These are phyloP conservation scores for Penstemon davidsonii DNA, from an alignment of 257 asterid species.

Conservation along the genomic window DNA sequence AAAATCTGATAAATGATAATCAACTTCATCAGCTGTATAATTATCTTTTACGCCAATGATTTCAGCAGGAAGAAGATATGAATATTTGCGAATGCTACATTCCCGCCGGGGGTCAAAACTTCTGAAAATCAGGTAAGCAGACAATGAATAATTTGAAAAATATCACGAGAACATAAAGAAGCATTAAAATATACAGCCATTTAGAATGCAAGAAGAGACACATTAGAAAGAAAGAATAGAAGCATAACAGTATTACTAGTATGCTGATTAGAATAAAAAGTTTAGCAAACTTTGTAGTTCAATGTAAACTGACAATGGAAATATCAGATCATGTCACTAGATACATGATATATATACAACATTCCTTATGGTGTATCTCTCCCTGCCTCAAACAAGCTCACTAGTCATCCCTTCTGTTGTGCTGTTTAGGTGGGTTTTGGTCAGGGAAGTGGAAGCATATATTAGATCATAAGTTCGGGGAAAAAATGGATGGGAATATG, in stretches of 20 bases:
- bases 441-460: background rate
- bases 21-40: constrained; percentile 57
- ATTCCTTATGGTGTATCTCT: background rate
- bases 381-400: background rate
- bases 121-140: constrained; percentile 45
- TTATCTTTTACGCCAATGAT: constrained; percentile 68
- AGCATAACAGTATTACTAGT: constrained; percentile 2
- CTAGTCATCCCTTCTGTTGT: background rate
- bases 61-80: constrained; percentile 89
- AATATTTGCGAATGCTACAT: constrained; percentile 77
- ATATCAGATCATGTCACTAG: background rate
- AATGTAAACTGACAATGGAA: background rate
- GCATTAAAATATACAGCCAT: background rate
- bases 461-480: background rate
- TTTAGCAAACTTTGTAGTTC: constrained; percentile 10
- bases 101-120: constrained; percentile 90
- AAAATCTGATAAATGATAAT: constrained; percentile 64
- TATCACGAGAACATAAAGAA: background rate
- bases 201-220: background rate
- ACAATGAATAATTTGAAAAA: constrained; percentile 1
- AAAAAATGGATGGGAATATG: background rate
- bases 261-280: background rate
- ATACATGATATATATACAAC: too few relatives aligned
- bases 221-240: constrained; percentile 17
- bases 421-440: background rate